Evolutionary conservation across 2,329 filamentous ascomycete genomes (phyloP).

Genomic region (Thelonectria discophora): DNA sequence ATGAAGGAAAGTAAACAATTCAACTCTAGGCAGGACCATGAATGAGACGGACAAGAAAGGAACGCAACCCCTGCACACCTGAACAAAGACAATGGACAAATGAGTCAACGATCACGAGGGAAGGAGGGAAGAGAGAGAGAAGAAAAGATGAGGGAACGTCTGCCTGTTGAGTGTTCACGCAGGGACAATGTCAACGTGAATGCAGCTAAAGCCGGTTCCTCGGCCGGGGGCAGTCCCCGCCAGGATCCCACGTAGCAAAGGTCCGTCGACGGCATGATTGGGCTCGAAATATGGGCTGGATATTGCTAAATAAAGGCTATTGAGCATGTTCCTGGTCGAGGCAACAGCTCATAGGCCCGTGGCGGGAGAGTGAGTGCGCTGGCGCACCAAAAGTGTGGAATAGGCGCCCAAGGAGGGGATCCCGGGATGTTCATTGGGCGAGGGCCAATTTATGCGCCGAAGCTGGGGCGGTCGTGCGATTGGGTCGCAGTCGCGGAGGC

Average conservation of each 20-base stretch:
- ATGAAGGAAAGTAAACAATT: neutral
- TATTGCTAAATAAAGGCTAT: conserved; percentile 44
- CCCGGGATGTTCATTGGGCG: conserved; percentile 42
- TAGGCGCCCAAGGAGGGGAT: conserved; percentile 50
- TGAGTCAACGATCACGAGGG: conserved; percentile 11
- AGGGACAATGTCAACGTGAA: conserved; percentile 10
- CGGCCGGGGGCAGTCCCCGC: conserved; percentile 19
- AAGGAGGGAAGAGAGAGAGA: neutral
- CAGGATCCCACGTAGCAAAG: conserved; percentile 30
- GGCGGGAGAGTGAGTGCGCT: conserved; percentile 37
- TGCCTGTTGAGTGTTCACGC: conserved; percentile 14
- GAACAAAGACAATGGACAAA: conserved; percentile 7
- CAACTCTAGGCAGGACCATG: neutral
- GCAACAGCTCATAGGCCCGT: conserved; percentile 38
- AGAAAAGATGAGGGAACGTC: neutral
- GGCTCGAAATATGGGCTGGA: conserved; percentile 28
- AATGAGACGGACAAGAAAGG: conserved; percentile 36
- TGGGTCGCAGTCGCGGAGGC: conserved; percentile 39
- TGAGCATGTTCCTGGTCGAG: conserved; percentile 24
- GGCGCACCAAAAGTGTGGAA: conserved; percentile 45
- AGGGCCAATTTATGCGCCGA: conserved; percentile 40
- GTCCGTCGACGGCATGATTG: conserved; percentile 38
- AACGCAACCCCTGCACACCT: conserved; percentile 30
- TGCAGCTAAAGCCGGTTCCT: conserved; percentile 5
- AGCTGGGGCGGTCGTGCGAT: conserved; percentile 35